Percentiles rank a stretch among this genome's conserved stretches.
Conservation (phyloP, 768 basidiomycete genomes). For the Brasilioporus rufonigricans region DNA sequence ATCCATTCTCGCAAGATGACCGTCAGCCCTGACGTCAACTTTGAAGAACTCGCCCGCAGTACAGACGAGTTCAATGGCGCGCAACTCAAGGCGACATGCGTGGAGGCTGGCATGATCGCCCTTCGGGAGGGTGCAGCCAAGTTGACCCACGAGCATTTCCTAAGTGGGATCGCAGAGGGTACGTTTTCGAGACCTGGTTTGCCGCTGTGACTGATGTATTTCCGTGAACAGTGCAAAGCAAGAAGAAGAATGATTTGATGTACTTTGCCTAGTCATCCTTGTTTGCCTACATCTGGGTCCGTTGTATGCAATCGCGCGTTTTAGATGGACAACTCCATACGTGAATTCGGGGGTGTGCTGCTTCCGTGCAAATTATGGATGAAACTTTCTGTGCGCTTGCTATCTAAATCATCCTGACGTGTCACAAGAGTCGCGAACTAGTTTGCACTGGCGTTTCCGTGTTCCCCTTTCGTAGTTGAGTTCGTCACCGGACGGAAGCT, state of each 20-base stretch:
- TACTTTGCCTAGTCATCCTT: conserved; percentile 73
- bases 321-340: background rate
- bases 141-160: conserved; percentile 92
- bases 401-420: too few relatives aligned
- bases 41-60: conserved; percentile 92
- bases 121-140: conserved; percentile 88
- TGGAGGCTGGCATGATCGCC: conserved; percentile 99
- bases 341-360: too few relatives aligned
- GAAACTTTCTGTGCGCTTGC: too few relatives aligned
- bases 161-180: conserved; percentile 90
- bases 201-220: conserved; percentile 20
- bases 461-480: background rate
- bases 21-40: conserved; percentile 85
- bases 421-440: background rate
- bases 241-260: conserved; percentile 99
- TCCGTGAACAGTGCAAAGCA: conserved; percentile 79
- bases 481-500: background rate
- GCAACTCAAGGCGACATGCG: conserved; percentile 95
- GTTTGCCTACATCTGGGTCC: background rate
- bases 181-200: conserved; percentile 20
- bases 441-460: background rate
- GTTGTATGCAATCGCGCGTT: conserved; percentile 8
- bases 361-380: background rate
- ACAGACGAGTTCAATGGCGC: conserved; percentile 99
- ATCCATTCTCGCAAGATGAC: conserved; percentile 98